A percentile compares a stretch with the other conserved stretches of the same genome.
phyloP scores from a whole-genome alignment of 192 early-diverging fungal genomes.

The Endogone sp. region DNA sequence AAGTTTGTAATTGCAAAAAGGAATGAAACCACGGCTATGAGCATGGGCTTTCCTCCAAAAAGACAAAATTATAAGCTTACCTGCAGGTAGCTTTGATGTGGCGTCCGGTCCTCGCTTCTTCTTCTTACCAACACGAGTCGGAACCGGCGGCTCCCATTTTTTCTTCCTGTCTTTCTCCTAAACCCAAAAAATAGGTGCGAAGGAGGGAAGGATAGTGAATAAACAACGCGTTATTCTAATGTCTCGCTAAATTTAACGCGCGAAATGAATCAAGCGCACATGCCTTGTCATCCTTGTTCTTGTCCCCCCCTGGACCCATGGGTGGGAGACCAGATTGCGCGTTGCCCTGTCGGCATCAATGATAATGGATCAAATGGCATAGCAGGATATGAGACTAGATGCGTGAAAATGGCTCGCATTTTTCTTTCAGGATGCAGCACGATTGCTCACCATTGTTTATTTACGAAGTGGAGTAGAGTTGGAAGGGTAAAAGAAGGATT shows the following conservation, averaged over 20 bases:
- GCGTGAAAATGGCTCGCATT: not conserved
- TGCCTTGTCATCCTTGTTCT: slow-evolving; percentile 60
- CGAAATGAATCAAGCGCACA: not conserved
- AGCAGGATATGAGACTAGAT: not conserved
- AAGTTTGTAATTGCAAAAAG: too few relatives aligned
- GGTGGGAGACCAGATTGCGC: slow-evolving; percentile 75
- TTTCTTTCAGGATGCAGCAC: too few relatives aligned
- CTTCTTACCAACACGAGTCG: slow-evolving; percentile 98
- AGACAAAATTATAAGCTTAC: slow-evolving; percentile 39
- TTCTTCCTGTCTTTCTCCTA: slow-evolving; percentile 84
- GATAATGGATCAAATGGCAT: not conserved
- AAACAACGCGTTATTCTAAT: not conserved
- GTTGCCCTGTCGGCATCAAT: slow-evolving; percentile 73
- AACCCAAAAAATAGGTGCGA: too few relatives aligned
- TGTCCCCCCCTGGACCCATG: slow-evolving; percentile 51
- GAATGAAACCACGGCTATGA: not conserved
- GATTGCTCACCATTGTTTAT: too few relatives aligned
- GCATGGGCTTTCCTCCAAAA: too few relatives aligned
- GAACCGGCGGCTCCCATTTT: slow-evolving; percentile 98
- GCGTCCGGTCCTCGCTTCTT: slow-evolving; percentile 95
- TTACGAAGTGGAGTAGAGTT: too few relatives aligned
- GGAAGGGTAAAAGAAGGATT: too few relatives aligned
- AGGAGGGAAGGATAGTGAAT: slow-evolving; percentile 1
- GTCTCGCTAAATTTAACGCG: not conserved
- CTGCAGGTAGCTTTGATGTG: slow-evolving; percentile 84